These are phyloP conservation scores for Magnusiomyces starmeri DNA, from an alignment of 1,139 yeast genomes.

Conservation along the genomic window DNA sequence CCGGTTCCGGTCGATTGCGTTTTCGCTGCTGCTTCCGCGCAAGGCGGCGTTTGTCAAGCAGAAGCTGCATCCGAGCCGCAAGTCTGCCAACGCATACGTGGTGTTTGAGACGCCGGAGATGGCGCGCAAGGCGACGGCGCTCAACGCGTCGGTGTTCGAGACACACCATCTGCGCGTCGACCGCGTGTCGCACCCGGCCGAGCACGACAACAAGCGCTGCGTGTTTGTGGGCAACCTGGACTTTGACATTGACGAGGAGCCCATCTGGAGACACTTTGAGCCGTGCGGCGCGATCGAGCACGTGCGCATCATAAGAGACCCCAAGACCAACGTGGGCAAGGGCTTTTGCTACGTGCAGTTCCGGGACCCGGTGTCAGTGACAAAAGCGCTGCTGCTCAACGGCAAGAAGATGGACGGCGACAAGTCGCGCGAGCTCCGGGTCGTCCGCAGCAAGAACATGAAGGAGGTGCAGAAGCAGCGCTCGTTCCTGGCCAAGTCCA, in stretches of 20 bases:
- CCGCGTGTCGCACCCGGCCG: conserved; percentile 82
- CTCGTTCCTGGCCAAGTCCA: conserved; percentile 16
- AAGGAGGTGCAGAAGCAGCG: conserved; percentile 26
- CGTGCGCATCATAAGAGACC: conserved; percentile 83
- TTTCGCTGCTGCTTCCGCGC: conserved; percentile 81
- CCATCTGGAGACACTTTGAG: conserved; percentile 76
- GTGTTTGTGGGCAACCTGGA: conserved; percentile 92
- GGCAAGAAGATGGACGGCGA: conserved; percentile 53
- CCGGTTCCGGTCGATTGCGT: conserved; percentile 88
- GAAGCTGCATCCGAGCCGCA: conserved; percentile 68
- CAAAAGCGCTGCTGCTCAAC: conserved; percentile 71
- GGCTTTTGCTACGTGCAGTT: conserved; percentile 97
- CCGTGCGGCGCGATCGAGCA: conserved; percentile 68
- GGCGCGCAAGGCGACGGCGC: conserved; percentile 43
- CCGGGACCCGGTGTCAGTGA: conserved; percentile 69
- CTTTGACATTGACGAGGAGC: conserved; percentile 87
- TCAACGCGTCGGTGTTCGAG: conserved; percentile 64
- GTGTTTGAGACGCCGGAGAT: conserved; percentile 57
- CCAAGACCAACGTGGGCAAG: conserved; percentile 91
- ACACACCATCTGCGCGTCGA: conserved; percentile 83
- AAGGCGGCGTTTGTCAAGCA: conserved; percentile 85
- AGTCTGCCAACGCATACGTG: conserved; percentile 79
- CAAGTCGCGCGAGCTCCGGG: conserved; percentile 61
- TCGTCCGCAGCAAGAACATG: conserved; percentile 66
- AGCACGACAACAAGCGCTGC: conserved; percentile 75